A percentile compares a stretch with the other conserved stretches of the same genome.
Evolutionary conservation across 768 basidiomycete species (phyloP).

Genomic region (Lyophyllum atratum): DNA sequence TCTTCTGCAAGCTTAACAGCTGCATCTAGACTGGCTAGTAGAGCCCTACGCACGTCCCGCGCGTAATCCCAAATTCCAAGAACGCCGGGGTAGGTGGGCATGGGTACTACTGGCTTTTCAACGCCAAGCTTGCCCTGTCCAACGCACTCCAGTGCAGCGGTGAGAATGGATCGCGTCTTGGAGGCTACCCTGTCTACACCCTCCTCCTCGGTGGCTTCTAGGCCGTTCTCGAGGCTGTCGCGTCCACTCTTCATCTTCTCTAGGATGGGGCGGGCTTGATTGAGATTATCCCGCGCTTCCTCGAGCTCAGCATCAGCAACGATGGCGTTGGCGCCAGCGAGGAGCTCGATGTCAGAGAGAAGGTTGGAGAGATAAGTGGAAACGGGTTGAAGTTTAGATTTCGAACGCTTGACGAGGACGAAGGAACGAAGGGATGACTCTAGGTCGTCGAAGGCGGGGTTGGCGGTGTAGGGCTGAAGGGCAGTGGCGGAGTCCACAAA

Average conservation of each 20-base stretch:
- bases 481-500: conserved; percentile 92
- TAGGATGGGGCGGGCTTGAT: conserved; percentile 73
- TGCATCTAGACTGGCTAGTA: conserved; percentile 81
- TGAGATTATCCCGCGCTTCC: conserved; percentile 69
- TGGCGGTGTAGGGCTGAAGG: conserved; percentile 63
- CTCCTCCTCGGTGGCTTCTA: conserved; percentile 80
- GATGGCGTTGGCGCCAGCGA: conserved; percentile 83
- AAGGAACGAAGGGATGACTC: conserved; percentile 91
- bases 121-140: conserved; percentile 73
- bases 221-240: conserved; percentile 74
- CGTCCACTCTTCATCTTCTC: conserved; percentile 82
- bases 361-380: conserved; percentile 89
- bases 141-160: conserved; percentile 73
- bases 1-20: conserved; percentile 82
- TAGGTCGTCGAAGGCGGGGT: conserved; percentile 80
- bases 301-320: conserved; percentile 81
- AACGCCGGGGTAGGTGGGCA: conserved; percentile 86
- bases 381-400: conserved; percentile 93
- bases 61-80: conserved; percentile 86
- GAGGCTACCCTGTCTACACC: conserved; percentile 55
- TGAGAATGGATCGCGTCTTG: conserved; percentile 60
- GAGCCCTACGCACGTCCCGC: conserved; percentile 69
- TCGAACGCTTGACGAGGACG: conserved; percentile 93
- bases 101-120: conserved; percentile 39
- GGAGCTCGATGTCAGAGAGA: conserved; percentile 86